These are phyloP conservation scores for Euclidium syriacum DNA, from an alignment of 345 rosid species.

Conservation along the genomic window DNA sequence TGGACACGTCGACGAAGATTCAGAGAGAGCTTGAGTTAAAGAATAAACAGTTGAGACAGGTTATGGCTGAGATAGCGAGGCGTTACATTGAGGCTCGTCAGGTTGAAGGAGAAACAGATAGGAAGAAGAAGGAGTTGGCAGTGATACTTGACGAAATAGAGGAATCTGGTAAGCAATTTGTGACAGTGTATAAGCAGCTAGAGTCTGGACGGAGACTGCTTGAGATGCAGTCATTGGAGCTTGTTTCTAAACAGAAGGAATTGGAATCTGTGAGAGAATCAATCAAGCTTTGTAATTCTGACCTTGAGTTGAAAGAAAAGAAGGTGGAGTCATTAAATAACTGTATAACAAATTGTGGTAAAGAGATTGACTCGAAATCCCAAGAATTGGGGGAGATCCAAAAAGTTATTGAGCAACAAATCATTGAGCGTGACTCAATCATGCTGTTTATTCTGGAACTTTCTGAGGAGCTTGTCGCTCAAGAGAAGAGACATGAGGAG, in stretches of 20 bases:
- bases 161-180: no score
- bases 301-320: not conserved
- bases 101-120: not conserved
- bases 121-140: not conserved
- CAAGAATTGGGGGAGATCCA: not conserved
- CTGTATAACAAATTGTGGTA: not conserved
- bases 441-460: not conserved
- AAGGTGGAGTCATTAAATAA: not conserved
- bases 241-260: no score
- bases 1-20: not conserved
- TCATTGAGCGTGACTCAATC: not conserved
- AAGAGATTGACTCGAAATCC: slow-evolving; percentile 1
- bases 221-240: not conserved
- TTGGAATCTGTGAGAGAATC: slow-evolving; percentile 2
- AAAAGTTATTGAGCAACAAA: slow-evolving; percentile 6
- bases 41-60: not conserved
- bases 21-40: not conserved
- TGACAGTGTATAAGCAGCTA: no score
- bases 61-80: not conserved
- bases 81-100: no score
- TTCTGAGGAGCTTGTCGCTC: not conserved
- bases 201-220: no score
- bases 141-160: no score
- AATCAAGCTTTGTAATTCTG: not conserved
- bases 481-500: slow-evolving; percentile 7